Evolutionary conservation across 768 basidiomycete species (phyloP).

Genomic region (Baorangia bicolor): DNA sequence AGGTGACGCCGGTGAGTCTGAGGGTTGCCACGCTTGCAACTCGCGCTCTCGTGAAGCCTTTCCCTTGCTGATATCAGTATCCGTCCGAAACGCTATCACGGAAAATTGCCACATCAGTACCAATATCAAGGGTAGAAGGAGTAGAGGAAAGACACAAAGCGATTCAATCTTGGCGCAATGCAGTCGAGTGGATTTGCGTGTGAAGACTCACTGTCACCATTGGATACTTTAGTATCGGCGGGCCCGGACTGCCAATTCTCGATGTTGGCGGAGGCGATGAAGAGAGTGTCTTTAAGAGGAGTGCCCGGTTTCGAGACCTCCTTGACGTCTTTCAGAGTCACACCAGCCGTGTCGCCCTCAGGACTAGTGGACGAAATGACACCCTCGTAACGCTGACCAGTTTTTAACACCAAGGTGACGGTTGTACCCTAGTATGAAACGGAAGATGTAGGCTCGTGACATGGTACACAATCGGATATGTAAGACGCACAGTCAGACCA

Average conservation of each 20-base stretch:
- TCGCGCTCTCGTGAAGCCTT: slow-evolving; percentile 63
- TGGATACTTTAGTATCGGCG: slow-evolving; percentile 64
- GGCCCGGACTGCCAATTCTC: slow-evolving; percentile 73
- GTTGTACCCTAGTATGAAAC: slow-evolving; percentile 61
- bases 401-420: slow-evolving; percentile 72
- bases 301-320: slow-evolving; percentile 66
- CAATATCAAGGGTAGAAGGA: neutral
- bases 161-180: neutral
- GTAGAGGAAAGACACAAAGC: neutral
- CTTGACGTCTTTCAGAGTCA: slow-evolving; percentile 75
- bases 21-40: slow-evolving; percentile 73
- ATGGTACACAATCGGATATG: slow-evolving; percentile 7
- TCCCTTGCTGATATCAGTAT: slow-evolving; percentile 72
- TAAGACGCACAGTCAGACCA: slow-evolving; percentile 64
- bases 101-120: slow-evolving; percentile 16
- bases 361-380: slow-evolving; percentile 56
- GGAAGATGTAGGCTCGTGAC: slow-evolving; percentile 16
- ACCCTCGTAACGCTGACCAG: slow-evolving; percentile 71
- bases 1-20: slow-evolving; percentile 33
- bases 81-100: slow-evolving; percentile 72
- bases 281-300: slow-evolving; percentile 67
- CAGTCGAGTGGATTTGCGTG: neutral
- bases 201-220: slow-evolving; percentile 64
- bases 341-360: slow-evolving; percentile 70
- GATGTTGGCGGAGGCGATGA: slow-evolving; percentile 72